Evolutionary conservation across 176 grass and related monocot species (phyloP), one percentile per base, ranked within the genome.

Genomic region (Zea luxurians): DNA sequence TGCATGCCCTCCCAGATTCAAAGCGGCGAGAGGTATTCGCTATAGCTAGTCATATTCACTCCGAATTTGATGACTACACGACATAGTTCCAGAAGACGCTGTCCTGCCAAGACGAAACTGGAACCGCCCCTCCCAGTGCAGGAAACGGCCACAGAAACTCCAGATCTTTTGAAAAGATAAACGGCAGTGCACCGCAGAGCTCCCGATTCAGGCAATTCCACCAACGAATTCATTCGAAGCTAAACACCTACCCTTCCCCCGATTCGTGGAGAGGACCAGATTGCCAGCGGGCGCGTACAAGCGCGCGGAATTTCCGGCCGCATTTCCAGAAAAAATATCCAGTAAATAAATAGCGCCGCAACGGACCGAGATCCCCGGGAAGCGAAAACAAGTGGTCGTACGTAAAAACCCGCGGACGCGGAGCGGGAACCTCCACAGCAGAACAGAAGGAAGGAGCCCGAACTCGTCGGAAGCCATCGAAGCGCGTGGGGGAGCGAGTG

Each of bases 131-230:
- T 71, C 73, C 73, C 68, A 71, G 78, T 70, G 55, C 78, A 87
- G 75, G 86, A 84, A 68, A 85, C 80, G 73, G 83, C 66, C 85
- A 77, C 71, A 63, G 66, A 66, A 84, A 81, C 71, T 64, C 77
- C 52, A 88, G 83, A 89, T 89, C 78, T 63, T 85, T 75, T 37
- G 2, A 67, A 58, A 74, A 81, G 18, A 79, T 16, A 80, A 85
- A 45, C 61, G 72, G 38, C 70, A 73, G 70, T 54, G 49, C 70
- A 55, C 48, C 13, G 80, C 20, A 78, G 35, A 75, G 67, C 75
- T 86, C 82, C 84, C 61, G 16, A 80, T 77, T 74, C 78, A n/a
- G 15, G 13, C 44, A 83, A 83, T 84, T 68, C 59, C 58, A 47
- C 46, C 15, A 11, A 58, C 72, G 13, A 77, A 79, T 64, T 16